Conservation (phyloP, 2,329 filamentous ascomycete genomes). For the Alternaria novae-zelandiae region DNA sequence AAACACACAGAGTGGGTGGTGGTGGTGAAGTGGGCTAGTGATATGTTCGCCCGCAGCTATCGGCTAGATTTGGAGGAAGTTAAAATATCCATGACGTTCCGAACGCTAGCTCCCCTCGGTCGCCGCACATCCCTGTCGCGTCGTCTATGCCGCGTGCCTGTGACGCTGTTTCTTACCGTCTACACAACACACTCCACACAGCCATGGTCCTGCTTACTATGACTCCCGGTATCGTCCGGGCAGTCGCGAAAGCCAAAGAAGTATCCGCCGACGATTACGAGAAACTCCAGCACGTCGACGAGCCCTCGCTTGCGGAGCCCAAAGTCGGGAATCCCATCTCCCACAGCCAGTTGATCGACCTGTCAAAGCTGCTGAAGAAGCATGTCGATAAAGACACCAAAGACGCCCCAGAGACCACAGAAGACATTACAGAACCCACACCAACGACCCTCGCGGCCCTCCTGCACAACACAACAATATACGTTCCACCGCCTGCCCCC, state of each 20-base stretch:
- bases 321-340: slow-evolving; percentile 71
- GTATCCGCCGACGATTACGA: slow-evolving; percentile 24
- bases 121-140: slow-evolving; percentile 9
- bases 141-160: not conserved
- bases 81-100: slow-evolving; percentile 16
- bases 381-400: slow-evolving; percentile 10
- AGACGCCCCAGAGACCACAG: not conserved
- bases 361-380: slow-evolving; percentile 62
- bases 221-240: slow-evolving; percentile 71
- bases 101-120: slow-evolving; percentile 8
- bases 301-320: slow-evolving; percentile 60
- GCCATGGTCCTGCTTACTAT: slow-evolving; percentile 80
- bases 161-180: not conserved
- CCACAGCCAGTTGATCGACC: slow-evolving; percentile 70
- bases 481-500: slow-evolving; percentile 78
- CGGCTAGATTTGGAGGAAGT: slow-evolving; percentile 13
- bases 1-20: slow-evolving; percentile 6
- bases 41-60: slow-evolving; percentile 12
- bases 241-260: slow-evolving; percentile 53
- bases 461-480: slow-evolving; percentile 73
- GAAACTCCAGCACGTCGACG: slow-evolving; percentile 39
- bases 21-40: slow-evolving; percentile 2
- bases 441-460: slow-evolving; percentile 68
- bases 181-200: slow-evolving; percentile 4
- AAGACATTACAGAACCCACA: not conserved